Percentiles rank a stretch among this genome's conserved stretches.
These are phyloP conservation scores for Mimosa pudica DNA, from an alignment of 306 rosid genomes.

Conservation along the genomic window DNA sequence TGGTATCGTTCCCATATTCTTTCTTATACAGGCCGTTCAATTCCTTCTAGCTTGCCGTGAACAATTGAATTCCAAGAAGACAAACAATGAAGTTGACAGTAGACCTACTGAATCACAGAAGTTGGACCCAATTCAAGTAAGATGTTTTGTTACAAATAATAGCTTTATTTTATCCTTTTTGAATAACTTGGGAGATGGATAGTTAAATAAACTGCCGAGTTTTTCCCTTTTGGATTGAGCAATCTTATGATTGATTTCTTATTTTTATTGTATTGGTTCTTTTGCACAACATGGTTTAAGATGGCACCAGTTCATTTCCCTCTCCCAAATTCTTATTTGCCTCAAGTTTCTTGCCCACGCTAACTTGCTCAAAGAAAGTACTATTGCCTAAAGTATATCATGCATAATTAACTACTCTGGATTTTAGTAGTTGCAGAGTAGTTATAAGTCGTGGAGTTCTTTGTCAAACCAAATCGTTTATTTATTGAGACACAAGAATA, in stretches of 20 bases:
- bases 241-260: conserved; percentile 19
- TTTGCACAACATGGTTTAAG: conserved; percentile 5
- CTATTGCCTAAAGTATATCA: background rate
- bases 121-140: conserved; percentile 84
- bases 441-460: background rate
- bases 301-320: background rate
- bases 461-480: background rate
- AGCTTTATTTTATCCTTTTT: conserved; percentile 14
- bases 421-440: background rate
- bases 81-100: conserved; percentile 43
- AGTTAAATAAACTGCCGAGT: background rate
- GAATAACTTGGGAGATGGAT: conserved; percentile 12
- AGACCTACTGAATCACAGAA: conserved; percentile 48
- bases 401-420: background rate
- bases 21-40: conserved; percentile 72
- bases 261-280: conserved; percentile 10
- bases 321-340: background rate
- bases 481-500: background rate
- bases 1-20: conserved; percentile 24
- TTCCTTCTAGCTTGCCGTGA: conserved; percentile 66
- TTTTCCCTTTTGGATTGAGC: background rate
- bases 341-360: background rate
- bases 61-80: conserved; percentile 41
- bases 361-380: background rate
- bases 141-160: conserved; percentile 31